A percentile compares a stretch with the other conserved stretches of the same genome.
Evolutionary conservation across 2,329 filamentous ascomycete genomes (phyloP).

Genomic region (Fusarium mangiferae): DNA sequence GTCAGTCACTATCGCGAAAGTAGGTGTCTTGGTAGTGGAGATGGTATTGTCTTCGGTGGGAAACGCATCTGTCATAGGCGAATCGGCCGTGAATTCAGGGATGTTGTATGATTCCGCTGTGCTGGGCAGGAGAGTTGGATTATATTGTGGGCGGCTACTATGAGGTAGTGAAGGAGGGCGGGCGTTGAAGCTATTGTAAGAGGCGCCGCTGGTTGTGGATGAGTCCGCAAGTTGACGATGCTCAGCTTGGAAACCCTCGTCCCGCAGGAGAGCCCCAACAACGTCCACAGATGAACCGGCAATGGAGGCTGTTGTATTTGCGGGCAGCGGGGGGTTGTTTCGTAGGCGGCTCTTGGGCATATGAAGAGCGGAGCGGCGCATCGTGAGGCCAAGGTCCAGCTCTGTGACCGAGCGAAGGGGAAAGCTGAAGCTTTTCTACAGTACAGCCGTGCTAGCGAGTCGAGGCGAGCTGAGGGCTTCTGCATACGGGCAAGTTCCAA

Average conservation of each 20-base stretch:
- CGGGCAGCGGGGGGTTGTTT: constrained; percentile 15
- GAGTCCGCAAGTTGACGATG: constrained; percentile 10
- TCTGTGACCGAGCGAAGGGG: constrained; percentile 9
- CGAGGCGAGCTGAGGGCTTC: constrained; percentile 21
- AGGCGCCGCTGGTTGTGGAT: constrained; percentile 8
- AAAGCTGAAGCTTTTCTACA: constrained; percentile 33
- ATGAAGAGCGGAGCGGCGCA: constrained; percentile 36
- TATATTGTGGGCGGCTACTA: constrained; percentile 5
- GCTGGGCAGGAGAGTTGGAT: neutral
- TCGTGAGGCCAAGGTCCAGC: constrained; percentile 33
- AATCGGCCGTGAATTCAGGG: constrained; percentile 19
- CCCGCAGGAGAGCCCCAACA: constrained; percentile 25
- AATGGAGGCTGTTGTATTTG: constrained; percentile 2
- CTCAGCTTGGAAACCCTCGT: constrained; percentile 36
- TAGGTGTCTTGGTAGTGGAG: constrained; percentile 16
- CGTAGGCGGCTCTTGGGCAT: constrained; percentile 30
- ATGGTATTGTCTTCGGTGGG: constrained; percentile 19
- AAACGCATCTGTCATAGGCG: constrained; percentile 36
- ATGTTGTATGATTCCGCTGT: constrained; percentile 13
- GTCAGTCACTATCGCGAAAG: constrained; percentile 12
- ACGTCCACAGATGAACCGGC: constrained; percentile 11
- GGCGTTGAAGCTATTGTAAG: constrained; percentile 2
- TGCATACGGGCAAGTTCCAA: constrained; percentile 38
- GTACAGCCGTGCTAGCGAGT: constrained; percentile 17
- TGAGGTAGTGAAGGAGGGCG: constrained; percentile 14